Base-by-base conservation (phyloP, 352 stramenopile genomes). In the Globisporangium ultimum region DNA sequence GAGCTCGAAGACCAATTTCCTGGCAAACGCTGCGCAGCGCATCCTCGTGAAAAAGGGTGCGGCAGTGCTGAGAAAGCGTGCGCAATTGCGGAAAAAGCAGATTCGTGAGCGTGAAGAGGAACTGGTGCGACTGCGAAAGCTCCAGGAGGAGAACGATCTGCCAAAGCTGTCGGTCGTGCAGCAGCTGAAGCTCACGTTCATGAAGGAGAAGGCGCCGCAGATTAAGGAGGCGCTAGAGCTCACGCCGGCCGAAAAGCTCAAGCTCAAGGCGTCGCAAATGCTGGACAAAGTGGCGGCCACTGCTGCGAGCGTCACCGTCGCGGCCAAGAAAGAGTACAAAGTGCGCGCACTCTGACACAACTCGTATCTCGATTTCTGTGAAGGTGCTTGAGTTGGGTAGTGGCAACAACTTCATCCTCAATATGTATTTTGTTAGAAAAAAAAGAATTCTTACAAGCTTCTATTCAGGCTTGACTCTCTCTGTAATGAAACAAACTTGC, bases 271-370 rank as follows among this genome's bases (percentile, higher is more conserved):
- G 14, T 66, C 63, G n/a, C 68, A 84, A 36, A 34, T 87, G 17
- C 42, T 87, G 28, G 69, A 68, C 48, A 70, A 66, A 21, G 75
- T 80, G 13, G 71, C 75, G 11, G 64, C 66, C 3, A 66, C 67
- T 11, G 79, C 78, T 13, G 57, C 43, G 20, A 66, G 60, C 22
- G 76, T 61, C 12, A 71, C 70, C 1, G 51, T 55, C 6, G 73
- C 74, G 22, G 75, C 71, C 48, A 88, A 89, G 70, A 85, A 89
- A 55, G 79, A 89, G 56, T 87, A 87, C 71, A 61, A 66, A 28
- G 78, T 91, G 48, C 81, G 79, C 50, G 71, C 75, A 34, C 63
- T 91, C 17, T 91, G 61, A 24, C 18, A n/a, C 40, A 45, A 3
- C 13, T 38, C 11, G n/a, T 1, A n/a, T 36, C 13, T 48, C 28